A percentile compares a stretch with the other conserved stretches of the same genome.
Evolutionary conservation across 2,329 filamentous ascomycete species (phyloP).

Genomic region (Beauveria varroae): DNA sequence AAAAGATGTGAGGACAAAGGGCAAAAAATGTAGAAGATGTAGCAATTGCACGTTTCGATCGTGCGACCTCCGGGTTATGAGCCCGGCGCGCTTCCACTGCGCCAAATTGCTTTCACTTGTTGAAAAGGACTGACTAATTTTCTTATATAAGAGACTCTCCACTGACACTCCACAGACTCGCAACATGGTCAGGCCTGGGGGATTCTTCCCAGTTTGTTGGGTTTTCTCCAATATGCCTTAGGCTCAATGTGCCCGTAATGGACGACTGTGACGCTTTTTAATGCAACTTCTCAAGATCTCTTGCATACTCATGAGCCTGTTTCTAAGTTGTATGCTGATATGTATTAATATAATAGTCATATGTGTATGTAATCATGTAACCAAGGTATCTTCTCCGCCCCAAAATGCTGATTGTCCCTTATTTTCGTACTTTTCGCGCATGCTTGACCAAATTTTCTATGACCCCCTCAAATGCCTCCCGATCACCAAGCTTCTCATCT

Average conservation of each 20-base stretch:
- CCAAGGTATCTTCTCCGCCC: neutral
- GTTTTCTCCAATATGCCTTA: no score
- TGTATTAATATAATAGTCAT: slow-evolving; percentile 2
- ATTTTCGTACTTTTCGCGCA: slow-evolving; percentile 77
- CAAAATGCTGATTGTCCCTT: slow-evolving; percentile 17
- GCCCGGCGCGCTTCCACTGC: slow-evolving; percentile 20
- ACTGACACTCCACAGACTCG: no score
- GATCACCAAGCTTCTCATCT: slow-evolving; percentile 81
- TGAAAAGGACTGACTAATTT: neutral
- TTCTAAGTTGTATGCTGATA: neutral
- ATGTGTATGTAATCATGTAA: slow-evolving; percentile 3
- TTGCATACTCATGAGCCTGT: no score
- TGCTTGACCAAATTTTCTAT: slow-evolving; percentile 96
- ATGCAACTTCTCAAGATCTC: no score
- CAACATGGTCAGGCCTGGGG: no score
- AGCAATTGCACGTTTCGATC: slow-evolving; percentile 19
- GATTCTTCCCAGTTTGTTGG: no score
- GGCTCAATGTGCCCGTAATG: no score
- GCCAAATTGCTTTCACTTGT: slow-evolving; percentile 14
- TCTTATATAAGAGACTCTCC: neutral
- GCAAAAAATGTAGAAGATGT: neutral
- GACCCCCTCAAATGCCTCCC: slow-evolving; percentile 90
- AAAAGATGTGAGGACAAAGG: no score
- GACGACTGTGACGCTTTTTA: no score
- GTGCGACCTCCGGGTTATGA: slow-evolving; percentile 20